Conservation (phyloP, 2,329 filamentous ascomycete species). For the Claviceps capensis region DNA sequence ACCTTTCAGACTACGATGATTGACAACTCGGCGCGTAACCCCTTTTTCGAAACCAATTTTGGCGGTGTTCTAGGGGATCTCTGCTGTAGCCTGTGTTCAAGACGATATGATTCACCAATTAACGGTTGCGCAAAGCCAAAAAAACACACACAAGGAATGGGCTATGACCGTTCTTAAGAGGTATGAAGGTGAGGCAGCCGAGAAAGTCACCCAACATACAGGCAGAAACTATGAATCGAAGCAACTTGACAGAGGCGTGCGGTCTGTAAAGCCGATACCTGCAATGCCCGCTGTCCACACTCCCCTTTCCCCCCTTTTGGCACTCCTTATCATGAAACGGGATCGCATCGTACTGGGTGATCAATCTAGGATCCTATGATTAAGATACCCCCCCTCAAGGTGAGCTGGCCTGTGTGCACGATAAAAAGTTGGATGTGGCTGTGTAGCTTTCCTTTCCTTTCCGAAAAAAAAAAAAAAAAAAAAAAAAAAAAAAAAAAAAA, state of each 20-base stretch:
- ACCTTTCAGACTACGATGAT: background rate
- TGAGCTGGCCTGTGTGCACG: background rate
- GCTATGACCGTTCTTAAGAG: background rate
- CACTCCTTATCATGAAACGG: background rate
- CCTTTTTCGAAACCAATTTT: background rate
- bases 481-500: too few species aligned
- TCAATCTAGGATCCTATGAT: background rate
- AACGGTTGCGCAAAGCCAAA: background rate
- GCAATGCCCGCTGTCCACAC: background rate
- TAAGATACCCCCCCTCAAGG: background rate
- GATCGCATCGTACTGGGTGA: background rate
- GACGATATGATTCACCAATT: slow-evolving; percentile 1
- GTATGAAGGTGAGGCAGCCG: background rate
- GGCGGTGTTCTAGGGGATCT: background rate
- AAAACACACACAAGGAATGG: background rate
- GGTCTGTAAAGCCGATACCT: background rate
- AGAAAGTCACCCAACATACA: background rate
- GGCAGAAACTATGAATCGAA: background rate
- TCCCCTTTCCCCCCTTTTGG: background rate
- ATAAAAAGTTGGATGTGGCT: background rate
- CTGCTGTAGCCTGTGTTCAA: background rate
- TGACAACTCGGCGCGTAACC: background rate
- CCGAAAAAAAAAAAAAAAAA: too few species aligned
- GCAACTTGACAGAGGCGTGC: background rate
- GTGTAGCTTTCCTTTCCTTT: background rate